Base-by-base conservation (phyloP, 2,329 filamentous ascomycete genomes). In the Mycosphaerella sp. region DNA sequence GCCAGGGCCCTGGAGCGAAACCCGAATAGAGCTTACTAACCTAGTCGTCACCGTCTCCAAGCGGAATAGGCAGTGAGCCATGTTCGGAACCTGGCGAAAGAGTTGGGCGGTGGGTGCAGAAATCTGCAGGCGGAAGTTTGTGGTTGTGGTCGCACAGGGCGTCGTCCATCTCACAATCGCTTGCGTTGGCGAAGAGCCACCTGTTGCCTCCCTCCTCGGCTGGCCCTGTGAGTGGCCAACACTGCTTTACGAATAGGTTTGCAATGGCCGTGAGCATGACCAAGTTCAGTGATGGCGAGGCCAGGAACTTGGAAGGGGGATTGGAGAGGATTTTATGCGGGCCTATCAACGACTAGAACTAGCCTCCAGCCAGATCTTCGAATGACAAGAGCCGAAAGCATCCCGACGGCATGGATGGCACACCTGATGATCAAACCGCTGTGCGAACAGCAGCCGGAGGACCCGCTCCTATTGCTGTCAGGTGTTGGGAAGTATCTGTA, bases 161-260 rank as follows among this genome's bases (percentile, higher is more conserved):
- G 47, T 49, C 47, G 47, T 42, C 42, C 47, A 32, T 49, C 47
- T 41, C 47, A 43, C 17, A 32, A 21, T 48, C 34, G 38, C 21
- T 34, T 39, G 45, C 6, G 32, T 21, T 26, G 12, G 34, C 14
- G 8, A 48, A 21, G 17, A 48, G 40, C 8, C 47, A 29, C 38
- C 21, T 38, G 39, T 23, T 41, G 47, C 39, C 47, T 29, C 23
- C n/a, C 23, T 14, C 42, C 40, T 42, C 12, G 14, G 40, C 12
- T 5, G 11, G 40, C 9, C 40, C 40, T 12, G 4, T 17, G 11
- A 17, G 14, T 23, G 21, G 40, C 40, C 12, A 42, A 42, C 14
- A 42, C 17, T 9, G 5, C 17, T n/a, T 17, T 14, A 17, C 14
- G 14, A 17, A 17, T 17, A 17, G 14, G 14, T 17, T 17, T 17